Percentiles rank a stretch among this genome's conserved stretches.
These are phyloP conservation scores for Speleostelium caveatum DNA, from an alignment of 78 protist species.

Conservation along the genomic window DNA sequence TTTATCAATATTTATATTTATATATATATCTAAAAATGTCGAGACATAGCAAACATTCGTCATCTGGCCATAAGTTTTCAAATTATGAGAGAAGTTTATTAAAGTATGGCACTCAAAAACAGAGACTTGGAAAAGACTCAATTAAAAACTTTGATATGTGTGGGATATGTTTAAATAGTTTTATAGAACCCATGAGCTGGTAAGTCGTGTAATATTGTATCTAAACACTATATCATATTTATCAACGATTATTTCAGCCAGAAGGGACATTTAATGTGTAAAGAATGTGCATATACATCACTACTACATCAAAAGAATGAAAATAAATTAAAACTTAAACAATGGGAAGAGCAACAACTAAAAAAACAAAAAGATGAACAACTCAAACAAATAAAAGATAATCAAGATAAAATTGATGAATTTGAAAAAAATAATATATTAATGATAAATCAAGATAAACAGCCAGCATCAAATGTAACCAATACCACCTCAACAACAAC, in stretches of 20 bases:
- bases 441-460: not conserved
- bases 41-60: not conserved
- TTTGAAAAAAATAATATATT: constrained; percentile 36
- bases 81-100: constrained; percentile 34
- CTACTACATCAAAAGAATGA: constrained; percentile 40
- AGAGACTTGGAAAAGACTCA: constrained; percentile 59
- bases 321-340: constrained; percentile 24
- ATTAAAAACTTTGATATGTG: constrained; percentile 45
- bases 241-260: no score
- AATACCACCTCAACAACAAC: no score
- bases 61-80: not conserved
- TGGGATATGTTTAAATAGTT: constrained; percentile 25
- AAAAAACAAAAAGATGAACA: constrained; percentile 14
- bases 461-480: no score
- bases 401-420: constrained; percentile 11
- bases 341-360: constrained; percentile 16
- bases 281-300: constrained; percentile 51
- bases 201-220: not conserved
- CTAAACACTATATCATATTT: no score
- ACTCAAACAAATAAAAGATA: not conserved
- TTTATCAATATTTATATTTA: not conserved
- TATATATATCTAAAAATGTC: not conserved
- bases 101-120: constrained; percentile 35
- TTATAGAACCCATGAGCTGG: constrained; percentile 19
- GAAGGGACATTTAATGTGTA: constrained; percentile 59